Percentiles rank a stretch among this genome's conserved stretches.
Conservation (phyloP, 1,284 basidiomycete genomes). For the Boletellus deceptivus region DNA sequence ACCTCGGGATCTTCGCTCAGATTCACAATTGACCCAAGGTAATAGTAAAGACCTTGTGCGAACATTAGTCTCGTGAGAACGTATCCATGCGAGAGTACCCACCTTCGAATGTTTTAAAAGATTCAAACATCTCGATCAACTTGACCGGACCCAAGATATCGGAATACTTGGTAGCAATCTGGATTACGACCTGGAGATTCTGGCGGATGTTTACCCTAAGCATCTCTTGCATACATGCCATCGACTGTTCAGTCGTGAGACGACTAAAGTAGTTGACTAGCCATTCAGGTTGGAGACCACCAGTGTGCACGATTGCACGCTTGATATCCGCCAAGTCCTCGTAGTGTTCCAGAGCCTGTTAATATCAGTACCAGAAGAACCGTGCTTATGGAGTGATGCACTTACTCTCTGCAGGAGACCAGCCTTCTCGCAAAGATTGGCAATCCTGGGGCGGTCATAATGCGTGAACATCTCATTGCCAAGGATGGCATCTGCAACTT, state of each 20-base stretch:
- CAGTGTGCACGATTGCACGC: conserved; percentile 94
- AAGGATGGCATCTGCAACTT: conserved; percentile 98
- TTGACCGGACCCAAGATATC: conserved; percentile 97
- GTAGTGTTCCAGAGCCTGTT: conserved; percentile 96
- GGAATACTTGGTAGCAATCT: conserved; percentile 99
- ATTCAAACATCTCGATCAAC: conserved; percentile 98
- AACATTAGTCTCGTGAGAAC: conserved; percentile 1
- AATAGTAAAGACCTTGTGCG: conserved; percentile 87
- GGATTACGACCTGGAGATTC: conserved; percentile 95
- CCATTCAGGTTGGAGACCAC: conserved; percentile 91
- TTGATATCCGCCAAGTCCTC: conserved; percentile 98
- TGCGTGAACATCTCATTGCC: conserved; percentile 99
- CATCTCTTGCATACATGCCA: conserved; percentile 98
- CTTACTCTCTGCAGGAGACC: conserved; percentile 88
- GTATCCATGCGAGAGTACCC: conserved; percentile 5
- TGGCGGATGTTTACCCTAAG: conserved; percentile 96
- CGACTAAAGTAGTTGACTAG: conserved; percentile 97
- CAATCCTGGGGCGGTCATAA: conserved; percentile 95
- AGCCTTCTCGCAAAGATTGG: conserved; percentile 98
- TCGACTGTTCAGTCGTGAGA: conserved; percentile 97
- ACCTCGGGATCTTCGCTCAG: conserved; percentile 96
- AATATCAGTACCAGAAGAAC: conserved; percentile 11
- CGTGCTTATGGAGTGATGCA: conserved; percentile 6
- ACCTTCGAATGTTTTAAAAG: conserved; percentile 97
- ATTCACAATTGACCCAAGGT: conserved; percentile 96